Evolutionary conservation across 2,329 filamentous ascomycete genomes (phyloP).

Genomic region (Phyllosticta citriasiana): DNA sequence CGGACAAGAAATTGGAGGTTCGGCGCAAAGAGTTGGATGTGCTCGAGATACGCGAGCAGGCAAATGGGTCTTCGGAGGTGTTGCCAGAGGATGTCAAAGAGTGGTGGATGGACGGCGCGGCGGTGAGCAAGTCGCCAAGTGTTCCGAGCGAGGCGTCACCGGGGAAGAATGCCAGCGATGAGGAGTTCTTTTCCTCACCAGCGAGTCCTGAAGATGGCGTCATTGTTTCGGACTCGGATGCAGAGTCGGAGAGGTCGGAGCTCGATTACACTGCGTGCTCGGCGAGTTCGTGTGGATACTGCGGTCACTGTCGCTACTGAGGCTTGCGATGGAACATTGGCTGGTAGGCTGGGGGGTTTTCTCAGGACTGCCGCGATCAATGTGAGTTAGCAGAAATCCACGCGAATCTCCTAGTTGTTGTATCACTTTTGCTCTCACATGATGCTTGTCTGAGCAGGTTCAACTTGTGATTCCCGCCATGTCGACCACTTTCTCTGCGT

Average conservation of each 20-base stretch:
- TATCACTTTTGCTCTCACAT: too few species aligned
- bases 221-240: conserved; percentile 14
- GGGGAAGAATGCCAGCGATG: not conserved
- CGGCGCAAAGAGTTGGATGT: conserved; percentile 19
- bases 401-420: too few species aligned
- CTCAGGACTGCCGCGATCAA: not conserved
- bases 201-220: conserved; percentile 4
- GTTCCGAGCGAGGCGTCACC: not conserved
- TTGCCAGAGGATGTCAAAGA: not conserved
- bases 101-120: not conserved
- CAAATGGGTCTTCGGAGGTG: conserved; percentile 4
- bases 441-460: too few species aligned
- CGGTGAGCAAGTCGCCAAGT: not conserved
- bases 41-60: conserved; percentile 28
- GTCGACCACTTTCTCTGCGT: too few species aligned
- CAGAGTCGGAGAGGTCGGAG: conserved; percentile 12
- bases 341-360: too few species aligned
- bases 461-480: too few species aligned
- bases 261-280: conserved; percentile 29
- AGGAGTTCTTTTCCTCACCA: not conserved
- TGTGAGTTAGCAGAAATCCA: too few species aligned
- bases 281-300: conserved; percentile 26
- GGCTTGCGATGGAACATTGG: not conserved
- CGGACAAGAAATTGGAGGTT: conserved; percentile 23
- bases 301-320: conserved; percentile 22